Base-by-base conservation (phyloP, 306 rosid genomes). In the Malus sieversii region DNA sequence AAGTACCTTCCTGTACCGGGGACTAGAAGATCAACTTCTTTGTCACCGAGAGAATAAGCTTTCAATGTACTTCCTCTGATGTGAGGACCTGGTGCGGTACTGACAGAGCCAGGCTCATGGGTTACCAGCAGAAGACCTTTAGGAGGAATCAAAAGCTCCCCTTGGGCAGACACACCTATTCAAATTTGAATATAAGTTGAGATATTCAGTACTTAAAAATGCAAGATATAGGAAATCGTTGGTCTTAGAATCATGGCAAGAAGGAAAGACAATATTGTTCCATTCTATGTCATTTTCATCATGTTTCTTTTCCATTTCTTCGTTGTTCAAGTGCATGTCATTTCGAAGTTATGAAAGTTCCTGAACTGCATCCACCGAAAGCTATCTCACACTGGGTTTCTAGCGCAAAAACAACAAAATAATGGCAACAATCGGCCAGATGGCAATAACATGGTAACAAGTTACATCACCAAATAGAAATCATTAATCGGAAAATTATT, bases 1-100 rank as follows among this genome's bases (percentile, higher is more conserved):
- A 76, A 75, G 65, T 35, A 95, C 97, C 99, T 95, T 81, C 88
- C 99, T 27, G 92, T 95, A 38, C 97, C 99, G 51, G 97, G 99
- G 53, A 95, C 88, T 53, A 92, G 84, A 66, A 95, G 91, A 88
- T 95, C 97, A 52, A 81, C 99, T 87, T 92, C 97, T 81, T 80
- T 87, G 84, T 92, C 95, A 66, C 99, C 99, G 10, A 92, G 84
- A 74, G 99, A 90, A 84, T 69, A 90, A 63, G 97, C 93, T 79
- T 90, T 92, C 83, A 95, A 84, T 6, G 90, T 82, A 58, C 78
- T 83, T 75, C 99, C 99, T 86, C 99, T 84, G 74, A 90, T 89
- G 88, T 95, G 99, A 66, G 99, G 91, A 85, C 99, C 99, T 25
- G 97, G 97, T 19, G 90, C 77, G 2, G 90, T 81, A 80, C 82